Conservation (phyloP, 805 yeast species). For the Kuraishia piskuri region DNA sequence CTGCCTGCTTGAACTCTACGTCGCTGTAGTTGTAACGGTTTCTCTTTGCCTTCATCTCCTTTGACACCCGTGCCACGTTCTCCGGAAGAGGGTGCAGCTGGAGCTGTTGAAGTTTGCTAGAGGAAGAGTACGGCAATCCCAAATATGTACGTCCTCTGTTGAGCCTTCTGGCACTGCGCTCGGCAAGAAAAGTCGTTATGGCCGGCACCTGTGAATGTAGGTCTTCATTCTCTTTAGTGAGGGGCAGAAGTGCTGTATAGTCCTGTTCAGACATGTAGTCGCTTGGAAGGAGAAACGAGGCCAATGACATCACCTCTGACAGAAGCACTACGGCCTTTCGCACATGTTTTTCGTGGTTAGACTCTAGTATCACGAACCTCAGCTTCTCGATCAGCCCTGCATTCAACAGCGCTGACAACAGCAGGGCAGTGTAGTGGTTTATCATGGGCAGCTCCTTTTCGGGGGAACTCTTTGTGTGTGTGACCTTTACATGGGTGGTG, state of each 20-base stretch:
- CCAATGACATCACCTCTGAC: constrained; percentile 50
- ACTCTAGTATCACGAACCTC: constrained; percentile 18
- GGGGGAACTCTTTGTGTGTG: constrained; percentile 15
- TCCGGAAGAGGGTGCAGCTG: background rate
- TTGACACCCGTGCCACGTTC: constrained; percentile 7
- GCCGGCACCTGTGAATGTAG: constrained; percentile 16
- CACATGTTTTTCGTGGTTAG: constrained; percentile 29
- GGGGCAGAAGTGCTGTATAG: constrained; percentile 2
- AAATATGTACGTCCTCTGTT: constrained; percentile 27
- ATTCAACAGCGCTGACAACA: constrained; percentile 45
- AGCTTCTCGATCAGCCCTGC: constrained; percentile 47
- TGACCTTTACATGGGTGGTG: background rate
- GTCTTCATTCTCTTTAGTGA: constrained; percentile 1
- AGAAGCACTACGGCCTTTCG: constrained; percentile 57
- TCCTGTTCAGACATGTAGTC: constrained; percentile 21
- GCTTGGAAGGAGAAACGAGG: constrained; percentile 46
- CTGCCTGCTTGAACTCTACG: constrained; percentile 51
- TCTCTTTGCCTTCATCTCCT: constrained; percentile 19
- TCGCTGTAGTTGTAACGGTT: constrained; percentile 38
- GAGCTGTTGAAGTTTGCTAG: background rate
- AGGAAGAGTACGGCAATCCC: constrained; percentile 14
- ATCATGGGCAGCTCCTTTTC: constrained; percentile 34
- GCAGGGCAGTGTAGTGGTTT: constrained; percentile 59
- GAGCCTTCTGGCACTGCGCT: constrained; percentile 29
- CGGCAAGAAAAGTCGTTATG: constrained; percentile 38